A percentile compares a stretch with the other conserved stretches of the same genome.
These are phyloP conservation scores for Leccinum boreale DNA, from an alignment of 768 basidiomycete genomes.

Conservation along the genomic window DNA sequence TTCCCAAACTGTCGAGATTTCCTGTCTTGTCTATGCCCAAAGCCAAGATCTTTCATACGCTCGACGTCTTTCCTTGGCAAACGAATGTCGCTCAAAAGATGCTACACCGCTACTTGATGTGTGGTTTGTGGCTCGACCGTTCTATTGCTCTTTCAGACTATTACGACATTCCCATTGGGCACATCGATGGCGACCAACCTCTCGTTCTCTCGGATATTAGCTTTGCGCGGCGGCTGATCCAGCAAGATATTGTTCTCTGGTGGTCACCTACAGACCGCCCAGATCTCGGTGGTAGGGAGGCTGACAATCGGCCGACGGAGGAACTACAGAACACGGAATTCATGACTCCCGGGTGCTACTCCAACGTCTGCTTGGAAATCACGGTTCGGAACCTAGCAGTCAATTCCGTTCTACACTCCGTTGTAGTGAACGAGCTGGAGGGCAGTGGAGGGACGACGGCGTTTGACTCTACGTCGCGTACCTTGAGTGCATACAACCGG, in stretches of 20 bases:
- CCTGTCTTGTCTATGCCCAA: slow-evolving; percentile 87
- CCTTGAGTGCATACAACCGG: slow-evolving; percentile 83
- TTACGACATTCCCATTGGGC: slow-evolving; percentile 90
- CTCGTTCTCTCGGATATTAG: slow-evolving; percentile 86
- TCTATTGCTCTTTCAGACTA: slow-evolving; percentile 80
- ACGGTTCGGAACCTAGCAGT: slow-evolving; percentile 90
- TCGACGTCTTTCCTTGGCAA: slow-evolving; percentile 90
- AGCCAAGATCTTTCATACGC: slow-evolving; percentile 65
- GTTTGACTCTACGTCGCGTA: slow-evolving; percentile 90
- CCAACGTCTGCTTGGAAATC: slow-evolving; percentile 90
- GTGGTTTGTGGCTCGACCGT: slow-evolving; percentile 79
- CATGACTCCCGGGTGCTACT: slow-evolving; percentile 78
- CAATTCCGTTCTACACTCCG: slow-evolving; percentile 89
- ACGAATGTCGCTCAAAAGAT: slow-evolving; percentile 77
- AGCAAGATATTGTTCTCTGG: slow-evolving; percentile 93
- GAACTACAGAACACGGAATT: slow-evolving; percentile 86
- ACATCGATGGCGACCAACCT: slow-evolving; percentile 87
- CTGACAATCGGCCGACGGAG: slow-evolving; percentile 72
- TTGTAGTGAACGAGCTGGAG: slow-evolving; percentile 95
- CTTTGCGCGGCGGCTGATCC: slow-evolving; percentile 82
- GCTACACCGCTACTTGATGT: slow-evolving; percentile 74
- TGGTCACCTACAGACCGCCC: slow-evolving; percentile 90
- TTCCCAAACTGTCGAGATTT: slow-evolving; percentile 75
- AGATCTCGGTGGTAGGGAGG: slow-evolving; percentile 91
- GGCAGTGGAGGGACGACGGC: slow-evolving; percentile 92